Percentiles rank a stretch among this genome's conserved stretches.
phyloP scores from a whole-genome alignment of 2,329 filamentous ascomycete species.

The Ophiostoma angusticollis region DNA sequence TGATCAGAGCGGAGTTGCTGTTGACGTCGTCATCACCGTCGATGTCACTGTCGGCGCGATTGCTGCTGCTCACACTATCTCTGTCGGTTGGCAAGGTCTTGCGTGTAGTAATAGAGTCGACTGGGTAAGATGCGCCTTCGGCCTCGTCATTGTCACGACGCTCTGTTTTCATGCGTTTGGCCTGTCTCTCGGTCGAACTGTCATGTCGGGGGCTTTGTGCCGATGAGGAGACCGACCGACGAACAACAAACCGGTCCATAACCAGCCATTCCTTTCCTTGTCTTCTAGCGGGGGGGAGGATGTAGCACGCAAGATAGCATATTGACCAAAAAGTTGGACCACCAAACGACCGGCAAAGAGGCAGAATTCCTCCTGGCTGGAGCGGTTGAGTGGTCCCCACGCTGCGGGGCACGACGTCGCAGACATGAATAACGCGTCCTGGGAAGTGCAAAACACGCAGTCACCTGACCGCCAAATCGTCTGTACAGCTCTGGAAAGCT shows the following conservation, averaged over 20 bases:
- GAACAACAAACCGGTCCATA: constrained; percentile 8
- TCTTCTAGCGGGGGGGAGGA: not conserved
- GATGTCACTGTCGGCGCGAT: too few species aligned
- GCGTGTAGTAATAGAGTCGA: not conserved
- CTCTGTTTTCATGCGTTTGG: constrained; percentile 1
- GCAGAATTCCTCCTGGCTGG: too few species aligned
- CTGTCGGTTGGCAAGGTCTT: not conserved
- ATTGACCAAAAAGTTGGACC: too few species aligned
- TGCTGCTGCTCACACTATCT: not conserved
- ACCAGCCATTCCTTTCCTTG: not conserved
- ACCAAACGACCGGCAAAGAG: too few species aligned
- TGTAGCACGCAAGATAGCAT: not conserved
- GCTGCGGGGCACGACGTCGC: too few species aligned
- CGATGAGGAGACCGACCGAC: constrained; percentile 1
- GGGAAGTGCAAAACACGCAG: constrained; percentile 6
- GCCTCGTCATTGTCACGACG: not conserved
- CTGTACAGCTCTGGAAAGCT: not conserved
- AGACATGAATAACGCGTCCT: too few species aligned
- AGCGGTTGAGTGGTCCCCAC: too few species aligned
- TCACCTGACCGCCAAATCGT: constrained; percentile 7
- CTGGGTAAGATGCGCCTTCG: not conserved
- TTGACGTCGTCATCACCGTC: too few species aligned
- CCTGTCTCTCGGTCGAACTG: not conserved
- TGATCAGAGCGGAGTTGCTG: not conserved
- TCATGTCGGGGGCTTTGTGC: not conserved